These are phyloP conservation scores for Capsella bursapastoris DNA, from an alignment of 345 rosid genomes.

Conservation along the genomic window DNA sequence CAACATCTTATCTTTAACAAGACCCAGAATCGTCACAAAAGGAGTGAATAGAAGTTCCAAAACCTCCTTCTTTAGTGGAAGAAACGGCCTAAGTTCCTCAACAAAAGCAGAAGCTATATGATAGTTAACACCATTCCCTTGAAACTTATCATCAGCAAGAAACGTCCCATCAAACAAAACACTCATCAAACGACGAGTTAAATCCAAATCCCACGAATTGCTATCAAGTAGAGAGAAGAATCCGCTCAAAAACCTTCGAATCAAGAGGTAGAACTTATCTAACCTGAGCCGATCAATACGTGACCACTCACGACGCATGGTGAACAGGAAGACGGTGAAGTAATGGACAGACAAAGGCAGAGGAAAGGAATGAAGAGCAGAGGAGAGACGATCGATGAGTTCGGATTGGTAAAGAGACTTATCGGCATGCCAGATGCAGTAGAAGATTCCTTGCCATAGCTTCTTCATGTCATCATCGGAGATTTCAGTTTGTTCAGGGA, in stretches of 20 bases:
- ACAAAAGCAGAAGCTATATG: constrained; percentile 74
- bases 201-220: constrained; percentile 66
- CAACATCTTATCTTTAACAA: constrained; percentile 67
- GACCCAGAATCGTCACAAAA: constrained; percentile 59
- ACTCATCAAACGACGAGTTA: constrained; percentile 52
- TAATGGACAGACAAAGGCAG: constrained; percentile 59
- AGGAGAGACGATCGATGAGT: constrained; percentile 66
- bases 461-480: constrained; percentile 80
- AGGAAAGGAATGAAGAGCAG: constrained; percentile 57
- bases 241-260: constrained; percentile 67
- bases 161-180: constrained; percentile 57
- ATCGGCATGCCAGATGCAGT: constrained; percentile 98
- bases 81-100: constrained; percentile 73
- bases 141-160: constrained; percentile 58
- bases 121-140: constrained; percentile 82
- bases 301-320: constrained; percentile 96
- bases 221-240: constrained; percentile 57
- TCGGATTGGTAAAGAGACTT: constrained; percentile 68
- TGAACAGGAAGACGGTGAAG: constrained; percentile 74
- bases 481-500: constrained; percentile 64
- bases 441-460: constrained; percentile 96
- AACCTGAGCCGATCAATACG: constrained; percentile 84
- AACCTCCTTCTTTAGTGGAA: constrained; percentile 61
- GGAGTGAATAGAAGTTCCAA: constrained; percentile 56
- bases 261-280: constrained; percentile 86